phyloP scores from a whole-genome alignment of 148 eudicot genomes.

The Silene latifolia region DNA sequence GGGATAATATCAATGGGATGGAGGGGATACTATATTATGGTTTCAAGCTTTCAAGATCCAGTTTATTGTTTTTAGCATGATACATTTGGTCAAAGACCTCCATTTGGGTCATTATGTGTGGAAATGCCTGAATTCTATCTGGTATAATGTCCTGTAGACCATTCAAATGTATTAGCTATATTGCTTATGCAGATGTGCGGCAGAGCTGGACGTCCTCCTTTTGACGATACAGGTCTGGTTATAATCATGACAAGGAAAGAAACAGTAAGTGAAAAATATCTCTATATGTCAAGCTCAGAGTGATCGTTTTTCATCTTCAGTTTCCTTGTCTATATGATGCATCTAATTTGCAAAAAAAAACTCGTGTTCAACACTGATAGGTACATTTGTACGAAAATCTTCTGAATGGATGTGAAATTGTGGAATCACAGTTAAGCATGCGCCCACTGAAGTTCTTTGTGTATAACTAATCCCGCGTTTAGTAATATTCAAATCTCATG shows the following conservation, averaged over 20 bases:
- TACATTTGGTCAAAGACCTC: conserved; percentile 3
- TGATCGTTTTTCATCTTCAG: not conserved
- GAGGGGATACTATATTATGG: not conserved
- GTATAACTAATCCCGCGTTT: not conserved
- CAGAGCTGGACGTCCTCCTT: conserved; percentile 99
- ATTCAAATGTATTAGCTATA: conserved; percentile 10
- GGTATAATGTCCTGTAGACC: not conserved
- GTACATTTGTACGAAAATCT: conserved; percentile 95
- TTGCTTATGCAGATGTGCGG: conserved; percentile 77
- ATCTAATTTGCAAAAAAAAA: conserved; percentile 18
- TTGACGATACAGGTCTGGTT: conserved; percentile 95
- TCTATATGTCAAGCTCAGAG: conserved; percentile 3
- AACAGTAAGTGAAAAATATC: conserved; percentile 47
- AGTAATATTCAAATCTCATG: conserved; percentile 13
- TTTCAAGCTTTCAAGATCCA: not conserved
- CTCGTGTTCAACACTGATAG: conserved; percentile 34
- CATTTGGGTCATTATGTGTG: not conserved
- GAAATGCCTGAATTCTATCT: not conserved
- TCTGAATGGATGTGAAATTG: conserved; percentile 85
- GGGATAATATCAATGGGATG: not conserved
- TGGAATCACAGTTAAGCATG: conserved; percentile 91
- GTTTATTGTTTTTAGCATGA: not conserved
- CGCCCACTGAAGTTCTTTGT: conserved; percentile 18
- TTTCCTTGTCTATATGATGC: not conserved
- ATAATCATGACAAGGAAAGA: conserved; percentile 97